Conservation (phyloP, 495 filamentous ascomycete species). For the Amniculicola lignicola region DNA sequence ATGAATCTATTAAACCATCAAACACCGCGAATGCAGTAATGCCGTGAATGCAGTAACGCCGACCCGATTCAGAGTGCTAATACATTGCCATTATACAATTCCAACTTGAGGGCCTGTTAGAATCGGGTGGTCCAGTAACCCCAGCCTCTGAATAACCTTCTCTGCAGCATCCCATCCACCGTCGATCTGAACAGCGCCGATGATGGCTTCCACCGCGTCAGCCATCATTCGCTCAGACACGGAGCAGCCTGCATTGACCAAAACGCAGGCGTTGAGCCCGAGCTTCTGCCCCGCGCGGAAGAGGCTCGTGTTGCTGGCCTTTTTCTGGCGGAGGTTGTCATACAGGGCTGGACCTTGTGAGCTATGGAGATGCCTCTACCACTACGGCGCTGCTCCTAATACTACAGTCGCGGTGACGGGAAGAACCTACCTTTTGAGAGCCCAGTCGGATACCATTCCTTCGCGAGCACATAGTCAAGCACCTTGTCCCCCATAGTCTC, state of each 20-base stretch:
- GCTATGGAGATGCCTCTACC: no score
- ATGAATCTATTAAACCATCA: no score
- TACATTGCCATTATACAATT: no score
- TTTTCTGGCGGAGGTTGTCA: not conserved
- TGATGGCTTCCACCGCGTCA: not conserved
- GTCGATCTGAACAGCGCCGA: not conserved
- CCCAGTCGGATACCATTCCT: not conserved
- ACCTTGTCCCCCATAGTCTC: not conserved
- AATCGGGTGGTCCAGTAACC: no score
- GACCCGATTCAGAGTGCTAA: no score
- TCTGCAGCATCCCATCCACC: not conserved
- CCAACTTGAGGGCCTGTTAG: no score
- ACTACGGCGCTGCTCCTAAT: no score
- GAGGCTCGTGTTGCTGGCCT: not conserved
- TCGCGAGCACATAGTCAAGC: not conserved
- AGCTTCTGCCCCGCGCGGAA: not conserved
- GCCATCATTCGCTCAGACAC: not conserved
- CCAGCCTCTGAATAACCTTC: not conserved
- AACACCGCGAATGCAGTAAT: no score
- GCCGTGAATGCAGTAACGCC: no score
- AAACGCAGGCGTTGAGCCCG: not conserved
- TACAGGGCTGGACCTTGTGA: not conserved
- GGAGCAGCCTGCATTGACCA: not conserved
- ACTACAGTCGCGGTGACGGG: no score
- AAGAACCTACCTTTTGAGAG: not conserved